Conservation (phyloP, 148 eudicot genomes). For the Suaeda aralocaspica region DNA sequence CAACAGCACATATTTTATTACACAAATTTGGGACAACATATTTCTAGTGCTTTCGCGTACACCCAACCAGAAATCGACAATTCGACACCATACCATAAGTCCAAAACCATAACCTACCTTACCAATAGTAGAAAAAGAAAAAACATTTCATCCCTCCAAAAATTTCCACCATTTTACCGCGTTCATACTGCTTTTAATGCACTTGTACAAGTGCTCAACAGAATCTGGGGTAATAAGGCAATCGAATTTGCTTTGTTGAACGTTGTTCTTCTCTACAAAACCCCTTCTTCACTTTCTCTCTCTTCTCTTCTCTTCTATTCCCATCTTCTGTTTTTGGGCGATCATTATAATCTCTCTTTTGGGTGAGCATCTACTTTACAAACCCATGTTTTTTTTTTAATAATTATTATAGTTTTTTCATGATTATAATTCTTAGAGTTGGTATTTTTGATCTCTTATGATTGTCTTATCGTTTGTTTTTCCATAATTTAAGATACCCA, state of each 20-base stretch:
- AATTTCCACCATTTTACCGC: slow-evolving; percentile 16
- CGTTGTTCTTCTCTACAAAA: slow-evolving; percentile 9
- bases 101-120: no score
- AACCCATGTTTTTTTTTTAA: neutral
- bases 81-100: no score
- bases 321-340: slow-evolving; percentile 7
- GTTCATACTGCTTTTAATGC: slow-evolving; percentile 11
- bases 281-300: slow-evolving; percentile 9
- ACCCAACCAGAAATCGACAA: no score
- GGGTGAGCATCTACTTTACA: slow-evolving; percentile 29
- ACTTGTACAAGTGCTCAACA: slow-evolving; percentile 20
- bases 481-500: slow-evolving; percentile 23
- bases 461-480: slow-evolving; percentile 9
- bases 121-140: no score
- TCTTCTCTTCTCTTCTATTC: neutral
- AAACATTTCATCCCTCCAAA: neutral
- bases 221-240: slow-evolving; percentile 22
- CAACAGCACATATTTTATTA: no score
- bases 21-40: no score
- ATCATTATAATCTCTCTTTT: slow-evolving; percentile 11
- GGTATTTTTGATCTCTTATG: slow-evolving; percentile 12
- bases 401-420: neutral
- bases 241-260: slow-evolving; percentile 6
- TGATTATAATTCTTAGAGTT: neutral
- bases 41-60: no score